Conservation (phyloP, 192 early-diverging fungal species). For the Coemansia sp. region DNA sequence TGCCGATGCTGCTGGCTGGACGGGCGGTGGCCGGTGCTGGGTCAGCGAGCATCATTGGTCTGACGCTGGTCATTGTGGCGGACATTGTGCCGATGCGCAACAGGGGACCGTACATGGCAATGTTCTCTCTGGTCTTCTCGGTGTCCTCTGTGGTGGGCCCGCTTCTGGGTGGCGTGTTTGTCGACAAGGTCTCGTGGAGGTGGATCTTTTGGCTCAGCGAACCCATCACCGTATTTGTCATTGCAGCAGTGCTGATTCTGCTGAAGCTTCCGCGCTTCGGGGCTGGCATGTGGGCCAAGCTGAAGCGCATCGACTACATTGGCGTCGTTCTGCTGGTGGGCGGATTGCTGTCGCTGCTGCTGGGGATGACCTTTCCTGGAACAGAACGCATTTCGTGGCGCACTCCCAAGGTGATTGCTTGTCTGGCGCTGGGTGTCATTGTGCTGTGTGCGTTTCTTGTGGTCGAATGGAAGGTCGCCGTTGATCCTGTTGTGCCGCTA, state of each 20-base stretch:
- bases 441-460: conserved; percentile 56
- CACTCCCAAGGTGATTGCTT: conserved; percentile 59
- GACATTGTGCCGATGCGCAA: conserved; percentile 68
- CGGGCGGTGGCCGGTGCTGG: conserved; percentile 69
- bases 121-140: conserved; percentile 62
- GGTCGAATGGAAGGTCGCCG: conserved; percentile 58
- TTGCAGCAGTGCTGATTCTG: conserved; percentile 42
- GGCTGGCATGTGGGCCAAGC: conserved; percentile 43
- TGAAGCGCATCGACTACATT: conserved; percentile 66
- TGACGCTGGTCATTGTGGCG: conserved; percentile 68
- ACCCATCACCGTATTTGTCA: conserved; percentile 53
- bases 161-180: conserved; percentile 60
- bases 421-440: conserved; percentile 54
- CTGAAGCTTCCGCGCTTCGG: conserved; percentile 36
- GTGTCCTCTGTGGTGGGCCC: conserved; percentile 63
- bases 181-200: conserved; percentile 57
- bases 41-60: conserved; percentile 65
- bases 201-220: conserved; percentile 69
- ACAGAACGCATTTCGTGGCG: conserved; percentile 63
- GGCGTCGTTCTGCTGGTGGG: conserved; percentile 62
- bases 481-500: conserved; percentile 68
- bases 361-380: conserved; percentile 76
- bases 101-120: conserved; percentile 64
- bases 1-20: conserved; percentile 64
- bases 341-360: conserved; percentile 60